phyloP scores from a whole-genome alignment of 2,329 filamentous ascomycete genomes.

The Pseudovirgaria hyperparasitica region DNA sequence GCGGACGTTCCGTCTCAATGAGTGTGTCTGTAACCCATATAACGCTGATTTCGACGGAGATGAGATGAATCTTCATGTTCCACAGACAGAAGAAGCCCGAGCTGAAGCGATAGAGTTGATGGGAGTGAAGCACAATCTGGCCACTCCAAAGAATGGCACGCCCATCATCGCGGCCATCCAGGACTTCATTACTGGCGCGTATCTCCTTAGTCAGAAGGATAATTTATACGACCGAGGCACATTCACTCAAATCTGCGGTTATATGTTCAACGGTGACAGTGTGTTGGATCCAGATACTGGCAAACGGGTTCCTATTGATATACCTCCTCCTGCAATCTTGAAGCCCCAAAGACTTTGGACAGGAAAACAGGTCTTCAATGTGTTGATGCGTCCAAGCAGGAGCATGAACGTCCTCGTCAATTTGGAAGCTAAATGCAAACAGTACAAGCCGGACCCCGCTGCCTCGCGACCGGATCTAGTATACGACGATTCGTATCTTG shows the following conservation, averaged over 20 bases:
- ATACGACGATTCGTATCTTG: constrained; percentile 65
- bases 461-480: constrained; percentile 66
- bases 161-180: constrained; percentile 98
- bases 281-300: constrained; percentile 34
- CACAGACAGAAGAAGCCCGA: constrained; percentile 91
- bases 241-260: constrained; percentile 81
- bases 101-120: constrained; percentile 93
- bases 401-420: constrained; percentile 76
- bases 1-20: constrained; percentile 92
- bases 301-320: constrained; percentile 52
- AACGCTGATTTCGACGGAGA: constrained; percentile 99
- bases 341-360: constrained; percentile 88
- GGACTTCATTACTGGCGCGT: constrained; percentile 96
- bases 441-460: constrained; percentile 53
- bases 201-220: constrained; percentile 82
- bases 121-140: constrained; percentile 94
- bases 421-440: constrained; percentile 81
- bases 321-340: constrained; percentile 75
- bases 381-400: constrained; percentile 81
- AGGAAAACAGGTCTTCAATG: constrained; percentile 89
- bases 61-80: constrained; percentile 98
- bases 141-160: constrained; percentile 93
- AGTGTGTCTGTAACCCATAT: constrained; percentile 96
- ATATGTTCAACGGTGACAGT: constrained; percentile 72
- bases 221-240: constrained; percentile 80